Base-by-base conservation (phyloP, 2,329 filamentous ascomycete genomes). In the Monilinia laxa region DNA sequence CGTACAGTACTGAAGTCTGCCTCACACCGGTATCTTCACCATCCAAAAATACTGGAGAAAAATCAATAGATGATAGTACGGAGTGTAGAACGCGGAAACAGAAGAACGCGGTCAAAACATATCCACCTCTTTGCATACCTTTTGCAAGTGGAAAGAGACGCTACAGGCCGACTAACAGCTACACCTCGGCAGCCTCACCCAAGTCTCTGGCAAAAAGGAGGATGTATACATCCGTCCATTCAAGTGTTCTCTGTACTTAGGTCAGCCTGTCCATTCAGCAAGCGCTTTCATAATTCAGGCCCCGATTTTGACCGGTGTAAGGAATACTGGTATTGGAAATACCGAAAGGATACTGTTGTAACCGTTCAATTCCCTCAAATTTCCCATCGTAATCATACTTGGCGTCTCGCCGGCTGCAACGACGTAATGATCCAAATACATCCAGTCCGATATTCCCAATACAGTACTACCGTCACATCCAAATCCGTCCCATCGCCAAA, bases 91-190 rank as follows among this genome's bases (percentile, higher is more conserved):
- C 28, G 31, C 53, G 31, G 53, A 35, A 55, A 55, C 28, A 55
- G 53, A 55, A 55, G 31, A 60, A 60, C 42, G 57, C 57, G 57
- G 56, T 59, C 56, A 59, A 59, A 59, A 51, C 45, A 60, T 51
- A 60, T 35, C 45, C 28, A 60, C 45, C 18, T 62, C n/a, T 52
- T 40, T 40, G n/a, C 58, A 59, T 58, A 59, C 42, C 38, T 16
- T 45, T 60, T 35, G 45, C 58, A 51, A 40, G 28, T 52, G 4
- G 38, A 23, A 52, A 28, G 38, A 53, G 31, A 62, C 35, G 57
- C 45, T 45, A 51, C 57, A 14, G 28, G 40, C 40, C 12, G 23
- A 38, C 57, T 59, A 47, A 25, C 57, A 35, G 49, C 28, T 35
- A 42, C 57, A 42, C 42, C 25, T 59, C 45, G 54, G 28, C 49